Evolutionary conservation across 305 asterid genomes (phyloP).

Genomic region (Fraxinus velutina): DNA sequence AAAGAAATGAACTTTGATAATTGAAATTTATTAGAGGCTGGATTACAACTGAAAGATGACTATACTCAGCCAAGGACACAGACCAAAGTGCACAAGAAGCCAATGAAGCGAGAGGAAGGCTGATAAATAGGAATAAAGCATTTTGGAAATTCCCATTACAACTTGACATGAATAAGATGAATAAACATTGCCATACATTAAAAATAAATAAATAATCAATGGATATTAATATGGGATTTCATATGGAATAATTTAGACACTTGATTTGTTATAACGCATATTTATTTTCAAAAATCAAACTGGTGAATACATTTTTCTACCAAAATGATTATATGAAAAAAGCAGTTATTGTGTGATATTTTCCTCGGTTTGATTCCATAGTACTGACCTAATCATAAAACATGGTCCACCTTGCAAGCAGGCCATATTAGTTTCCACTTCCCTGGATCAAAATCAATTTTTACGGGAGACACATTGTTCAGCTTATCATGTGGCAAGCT

Average conservation of each 20-base stretch:
- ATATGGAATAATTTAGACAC: background rate
- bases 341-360: background rate
- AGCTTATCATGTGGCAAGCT: constrained; percentile 96
- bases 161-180: background rate
- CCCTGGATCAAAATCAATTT: constrained; percentile 78
- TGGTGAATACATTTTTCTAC: background rate
- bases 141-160: background rate
- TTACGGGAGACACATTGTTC: constrained; percentile 90
- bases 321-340: background rate
- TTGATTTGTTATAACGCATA: background rate
- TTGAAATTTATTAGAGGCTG: background rate
- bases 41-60: background rate
- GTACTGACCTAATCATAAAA: background rate
- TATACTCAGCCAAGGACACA: background rate
- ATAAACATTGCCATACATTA: background rate
- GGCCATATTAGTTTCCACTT: constrained; percentile 89
- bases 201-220: background rate
- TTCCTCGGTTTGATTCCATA: background rate
- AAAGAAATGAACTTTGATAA: background rate
- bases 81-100: background rate
- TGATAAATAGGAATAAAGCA: background rate
- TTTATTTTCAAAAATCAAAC: background rate
- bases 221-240: background rate
- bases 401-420: constrained; percentile 25
- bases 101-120: background rate